Percentiles rank a stretch among this genome's conserved stretches.
Evolutionary conservation across 78 protist genomes (phyloP).

Genomic region (Polysphondylium violaceum): DNA sequence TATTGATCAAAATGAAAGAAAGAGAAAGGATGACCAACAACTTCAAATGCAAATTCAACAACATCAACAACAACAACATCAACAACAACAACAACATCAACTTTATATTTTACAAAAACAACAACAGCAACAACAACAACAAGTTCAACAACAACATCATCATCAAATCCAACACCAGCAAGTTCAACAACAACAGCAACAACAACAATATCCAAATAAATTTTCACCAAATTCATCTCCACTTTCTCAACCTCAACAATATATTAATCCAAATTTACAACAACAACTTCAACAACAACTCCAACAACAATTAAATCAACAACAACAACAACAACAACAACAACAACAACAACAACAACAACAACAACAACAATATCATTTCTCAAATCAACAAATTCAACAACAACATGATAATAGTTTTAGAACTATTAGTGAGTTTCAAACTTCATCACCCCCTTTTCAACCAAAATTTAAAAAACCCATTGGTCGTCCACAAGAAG

Average conservation of each 20-base stretch:
- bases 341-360: background rate
- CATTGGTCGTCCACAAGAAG: constrained; percentile 72
- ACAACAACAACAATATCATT: background rate
- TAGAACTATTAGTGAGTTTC: constrained; percentile 14
- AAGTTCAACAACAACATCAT: constrained; percentile 10
- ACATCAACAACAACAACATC: constrained; percentile 16
- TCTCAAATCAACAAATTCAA: constrained; percentile 20
- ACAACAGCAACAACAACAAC: constrained; percentile 10
- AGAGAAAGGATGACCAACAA: background rate
- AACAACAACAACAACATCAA: constrained; percentile 7
- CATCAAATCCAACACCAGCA: constrained; percentile 2
- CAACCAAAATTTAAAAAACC: constrained; percentile 63
- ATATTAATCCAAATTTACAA: background rate
- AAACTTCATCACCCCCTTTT: background rate
- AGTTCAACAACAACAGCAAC: constrained; percentile 12
- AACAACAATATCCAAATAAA: background rate
- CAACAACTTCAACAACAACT: constrained; percentile 33
- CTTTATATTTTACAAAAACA: too few relatives aligned
- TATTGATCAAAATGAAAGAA: constrained; percentile 61
- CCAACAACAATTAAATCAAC: background rate
- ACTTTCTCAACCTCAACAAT: constrained; percentile 8
- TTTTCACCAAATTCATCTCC: background rate
- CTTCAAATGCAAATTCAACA: constrained; percentile 15
- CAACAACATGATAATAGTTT: constrained; percentile 4
- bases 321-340: constrained; percentile 3